A percentile compares a stretch with the other conserved stretches of the same genome.
Evolutionary conservation across 2,329 filamentous ascomycete species (phyloP).

Genomic region (Cyclaneusma minus): DNA sequence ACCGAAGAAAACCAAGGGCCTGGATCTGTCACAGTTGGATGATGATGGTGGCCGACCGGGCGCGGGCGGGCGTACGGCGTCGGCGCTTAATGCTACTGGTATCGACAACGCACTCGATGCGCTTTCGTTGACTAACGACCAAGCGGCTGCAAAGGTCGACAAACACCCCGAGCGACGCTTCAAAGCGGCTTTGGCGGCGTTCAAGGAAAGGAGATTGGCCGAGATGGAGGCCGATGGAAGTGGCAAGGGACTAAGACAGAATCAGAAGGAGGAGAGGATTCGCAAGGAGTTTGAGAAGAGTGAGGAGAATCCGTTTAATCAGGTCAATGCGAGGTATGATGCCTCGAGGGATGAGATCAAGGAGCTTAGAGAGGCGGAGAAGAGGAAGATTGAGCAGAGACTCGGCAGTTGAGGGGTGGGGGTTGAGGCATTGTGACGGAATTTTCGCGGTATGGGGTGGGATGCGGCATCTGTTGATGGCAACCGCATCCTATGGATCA

Average conservation of each 20-base stretch:
- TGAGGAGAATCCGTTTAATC: conserved; percentile 91
- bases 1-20: conserved; percentile 50
- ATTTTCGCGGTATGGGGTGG: no score
- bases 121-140: conserved; percentile 44
- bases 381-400: conserved; percentile 57
- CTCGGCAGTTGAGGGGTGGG: no score
- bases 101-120: conserved; percentile 93
- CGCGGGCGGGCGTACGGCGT: conserved; percentile 21
- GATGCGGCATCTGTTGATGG: no score
- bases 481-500: no score
- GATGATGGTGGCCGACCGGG: conserved; percentile 30
- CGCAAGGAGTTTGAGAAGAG: conserved; percentile 90
- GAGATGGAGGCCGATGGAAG: conserved; percentile 77
- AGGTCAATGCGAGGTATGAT: conserved; percentile 63
- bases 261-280: conserved; percentile 75
- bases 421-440: no score
- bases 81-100: conserved; percentile 62
- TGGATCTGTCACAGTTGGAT: conserved; percentile 66
- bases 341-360: conserved; percentile 62
- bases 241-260: conserved; percentile 54
- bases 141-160: conserved; percentile 59
- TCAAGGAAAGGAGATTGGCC: conserved; percentile 62
- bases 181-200: conserved; percentile 73
- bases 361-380: conserved; percentile 49
- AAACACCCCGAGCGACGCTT: conserved; percentile 76